Evolutionary conservation across 2,329 filamentous ascomycete species (phyloP), one percentile per base, ranked within the genome.

Genomic region (Colletotrichum lini): DNA sequence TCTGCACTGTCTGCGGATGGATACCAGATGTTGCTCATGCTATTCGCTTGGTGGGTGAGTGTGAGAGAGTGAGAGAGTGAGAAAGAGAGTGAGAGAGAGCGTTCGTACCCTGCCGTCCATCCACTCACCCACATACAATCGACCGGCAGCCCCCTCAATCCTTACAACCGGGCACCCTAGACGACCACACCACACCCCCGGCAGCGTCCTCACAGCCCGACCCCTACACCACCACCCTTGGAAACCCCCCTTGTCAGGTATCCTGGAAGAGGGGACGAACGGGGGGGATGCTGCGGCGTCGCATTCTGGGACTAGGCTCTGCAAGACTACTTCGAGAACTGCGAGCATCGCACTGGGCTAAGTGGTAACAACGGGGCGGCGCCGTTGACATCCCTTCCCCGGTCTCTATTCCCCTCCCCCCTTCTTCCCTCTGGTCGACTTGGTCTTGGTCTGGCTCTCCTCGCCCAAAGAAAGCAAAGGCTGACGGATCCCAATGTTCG

Each of bases 241-340:
- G 30, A 30, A 30, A 30, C 16, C 49, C 16, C 52, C 67, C 68
- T 67, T 61, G 68, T 63, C 65, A 15, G 54, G 30, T 44, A 68
- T 63, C 64, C 68, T 71, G 42, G 68, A 68, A 71, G 64, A 71
- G 68, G 64, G 65, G 68, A 71, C 40, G 40, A 45, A 68, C 68
- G 52, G 58, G 60, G 60, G 60, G 62, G 64, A 26, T 68, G 64
- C 64, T 71, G 58, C 68, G 68, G 64, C 35, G 57, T 71, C 60
- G 64, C 68, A 62, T 67, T 71, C 65, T 63, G 44, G 68, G 64
- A 71, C 68, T 68, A 71, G 68, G 26, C 45, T 68, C 57, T 71
- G 68, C 52, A 15, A 62, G 52, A 52, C 59, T 50, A 52, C 59
- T 50, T 3, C 7, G 35, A 61, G 45, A 52, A 52, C 59, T 50